Evolutionary conservation across 2,329 filamentous ascomycete genomes (phyloP), one percentile per base, ranked within the genome.

Genomic region (Sporothrix schenckii): DNA sequence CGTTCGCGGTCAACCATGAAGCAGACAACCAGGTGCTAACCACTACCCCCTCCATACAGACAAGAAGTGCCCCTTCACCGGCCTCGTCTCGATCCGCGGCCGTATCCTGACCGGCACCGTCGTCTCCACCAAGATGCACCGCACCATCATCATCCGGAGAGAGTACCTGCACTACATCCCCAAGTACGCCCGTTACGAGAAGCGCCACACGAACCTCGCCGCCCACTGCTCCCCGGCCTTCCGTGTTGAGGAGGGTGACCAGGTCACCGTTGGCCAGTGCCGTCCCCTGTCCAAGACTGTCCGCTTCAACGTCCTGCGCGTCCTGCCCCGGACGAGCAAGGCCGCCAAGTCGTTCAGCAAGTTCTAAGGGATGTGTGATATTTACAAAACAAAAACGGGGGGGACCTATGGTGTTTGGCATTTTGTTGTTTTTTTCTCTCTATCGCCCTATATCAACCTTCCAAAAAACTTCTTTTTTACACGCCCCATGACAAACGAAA

Each of bases 31-130:
- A 4, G 14, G 6, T 13, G 65, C 68, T 69, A 69, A 67, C 66
- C 58, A 5, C 2, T 34, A 9, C 1, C 3, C 4, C 50, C 47
- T 58, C 47, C 2, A 41, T 14, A 80, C 81, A 97, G 95, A 99
- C 91, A 99, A 99, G 93, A 99, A 99, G 90, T 99, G 95, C 92
- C 95, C 95, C 78, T 99, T 99, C 91, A 97, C 93, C 79, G 96
- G 96, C 83, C 88, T 94, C 84, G 94, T 99, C 84, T 98, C 95
- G 77, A 99, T 99, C 88, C 95, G 95, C 88, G 95, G 95, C 85
- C 94, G 95, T 94, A 99, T 99, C 89, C 89, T 99, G 78, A 98
- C 94, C 83, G 95, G 95, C 81, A 97, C 93, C 82, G 95, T 99
- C 81, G 92, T 98, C 82, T 98, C 94, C 80, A 99, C 95, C 86